Evolutionary conservation across 75 land plant species (phyloP), one percentile per base, ranked within the genome.

Genomic region (Pinus albicaulis): DNA sequence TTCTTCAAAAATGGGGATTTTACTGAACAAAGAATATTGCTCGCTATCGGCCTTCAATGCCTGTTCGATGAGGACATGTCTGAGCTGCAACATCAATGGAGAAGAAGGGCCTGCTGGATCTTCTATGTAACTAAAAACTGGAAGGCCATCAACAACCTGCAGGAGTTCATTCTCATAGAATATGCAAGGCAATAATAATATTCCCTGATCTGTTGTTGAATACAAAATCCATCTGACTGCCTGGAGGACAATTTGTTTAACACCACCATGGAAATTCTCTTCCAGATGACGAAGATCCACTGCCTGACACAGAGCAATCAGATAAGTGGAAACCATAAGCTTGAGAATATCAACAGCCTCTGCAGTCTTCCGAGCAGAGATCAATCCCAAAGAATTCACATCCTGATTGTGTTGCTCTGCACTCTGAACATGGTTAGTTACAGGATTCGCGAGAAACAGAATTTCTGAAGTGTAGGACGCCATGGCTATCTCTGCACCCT

Each of bases 381-480:
- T 82, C 25, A 89, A 74, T 3, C 88, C 91, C 53, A 89, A 79
- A 2, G 91, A 89, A 72, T 89, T 89, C 76, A 89, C 88, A 52
- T 86, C 86, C 73, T 89, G 91, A 81, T 86, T 89, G 72, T 88
- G 90, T 75, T 82, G 87, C 78, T 83, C 88, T n/a, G 85, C 85
- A 65, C 88, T 86, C 59, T 88, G 90, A 19, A 88, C 90, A 44
- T 88, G 90, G 64, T 69, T 48, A 48, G 53, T 48, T 12, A 48
- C 53, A 48, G 12, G 53, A 53, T 88, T 88, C 1, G 78, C 87
- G 22, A 88, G 78, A 78, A 69, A 83, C 75, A 80, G 80, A 26
- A 91, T 84, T 84, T 91, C 91, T 3, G 92, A 91, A 57, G 77
- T 79, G 74, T 88, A 91, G 41, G 87, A 70, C 3, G 88, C 88